Evolutionary conservation across 805 yeast genomes (phyloP), one percentile per base, ranked within the genome.

Genomic region (Brettanomyces custersianus): DNA sequence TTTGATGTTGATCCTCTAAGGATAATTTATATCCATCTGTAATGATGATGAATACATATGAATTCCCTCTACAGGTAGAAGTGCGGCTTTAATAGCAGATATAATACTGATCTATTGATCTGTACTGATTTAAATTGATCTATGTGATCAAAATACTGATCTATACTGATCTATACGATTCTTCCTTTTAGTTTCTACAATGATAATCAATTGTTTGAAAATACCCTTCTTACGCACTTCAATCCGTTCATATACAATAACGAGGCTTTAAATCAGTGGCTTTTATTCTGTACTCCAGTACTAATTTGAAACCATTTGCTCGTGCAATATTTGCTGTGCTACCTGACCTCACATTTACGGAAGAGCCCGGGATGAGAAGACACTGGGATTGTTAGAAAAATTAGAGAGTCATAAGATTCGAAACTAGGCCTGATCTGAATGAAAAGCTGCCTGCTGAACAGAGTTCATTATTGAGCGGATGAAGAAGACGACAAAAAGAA

Each of bases 221-320:
- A 82, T 0, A 63, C 88, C 36, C 59, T 87, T 4, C 56, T 83
- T 36, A 70, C 82, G 1, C 90, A 86, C 49, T 88, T 84, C 59
- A 77, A 80, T 36, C 87, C 92, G 0, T 55, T 62, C 4, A 78
- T 79, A 36, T 57, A 72, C 4, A 58, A 64, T 4, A 85, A 85
- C 46, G 79, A 73, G 38, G 72, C 77, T 12, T 62, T 88, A 41
- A 66, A 77, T 32, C 96, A 88, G 55, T 82, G 83, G 0, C 70
- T 88, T 40, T 74, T 92, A 8, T 88, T 84, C 49, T 87, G 95
- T 53, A 66, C 88, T 15, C 96, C 96, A 0, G 94, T 83, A 0
- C 68, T 3, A 62, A 73, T 5, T 68, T 72, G 24, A 77, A 72
- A 42, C 62, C 55, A 4, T 59, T 68, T 25, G 72, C 72, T 40